These are phyloP conservation scores for Dictyostelium capitatum DNA, from an alignment of 78 protist genomes.

Conservation along the genomic window DNA sequence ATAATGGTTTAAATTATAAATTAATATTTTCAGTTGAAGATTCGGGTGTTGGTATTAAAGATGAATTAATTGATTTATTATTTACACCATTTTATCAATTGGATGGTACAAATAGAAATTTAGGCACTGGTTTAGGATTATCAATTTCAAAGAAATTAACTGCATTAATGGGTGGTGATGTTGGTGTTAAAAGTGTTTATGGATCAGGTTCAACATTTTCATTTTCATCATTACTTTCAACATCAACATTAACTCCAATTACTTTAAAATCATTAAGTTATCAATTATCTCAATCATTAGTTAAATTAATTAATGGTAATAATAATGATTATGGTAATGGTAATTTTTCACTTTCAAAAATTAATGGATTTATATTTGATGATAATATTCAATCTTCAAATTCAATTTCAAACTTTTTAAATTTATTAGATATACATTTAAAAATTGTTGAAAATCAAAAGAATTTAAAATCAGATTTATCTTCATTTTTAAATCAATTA, in stretches of 20 bases:
- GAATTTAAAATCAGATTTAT: neutral
- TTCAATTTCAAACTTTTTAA: neutral
- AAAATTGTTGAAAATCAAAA: neutral
- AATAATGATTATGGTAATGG: neutral
- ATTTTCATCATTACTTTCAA: constrained; percentile 27
- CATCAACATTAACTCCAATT: neutral
- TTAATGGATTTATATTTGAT: constrained; percentile 13
- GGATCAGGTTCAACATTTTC: constrained; percentile 84
- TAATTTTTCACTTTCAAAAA: neutral
- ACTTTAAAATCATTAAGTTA: neutral
- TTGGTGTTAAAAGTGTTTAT: constrained; percentile 22
- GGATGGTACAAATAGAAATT: constrained; percentile 9
- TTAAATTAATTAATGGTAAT: neutral
- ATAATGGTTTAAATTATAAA: neutral
- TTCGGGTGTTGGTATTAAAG: constrained; percentile 74
- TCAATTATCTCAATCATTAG: neutral
- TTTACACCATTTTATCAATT: constrained; percentile 72
- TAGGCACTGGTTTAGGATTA: constrained; percentile 85
- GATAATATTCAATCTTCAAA: neutral
- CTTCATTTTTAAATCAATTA: no score
- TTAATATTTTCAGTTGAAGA: constrained; percentile 64
- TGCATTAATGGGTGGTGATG: constrained; percentile 76
- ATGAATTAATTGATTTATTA: neutral
- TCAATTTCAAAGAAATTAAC: constrained; percentile 63
- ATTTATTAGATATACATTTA: neutral